phyloP scores from a whole-genome alignment of 768 basidiomycete genomes.

The Gelatoporia subvermispora region DNA sequence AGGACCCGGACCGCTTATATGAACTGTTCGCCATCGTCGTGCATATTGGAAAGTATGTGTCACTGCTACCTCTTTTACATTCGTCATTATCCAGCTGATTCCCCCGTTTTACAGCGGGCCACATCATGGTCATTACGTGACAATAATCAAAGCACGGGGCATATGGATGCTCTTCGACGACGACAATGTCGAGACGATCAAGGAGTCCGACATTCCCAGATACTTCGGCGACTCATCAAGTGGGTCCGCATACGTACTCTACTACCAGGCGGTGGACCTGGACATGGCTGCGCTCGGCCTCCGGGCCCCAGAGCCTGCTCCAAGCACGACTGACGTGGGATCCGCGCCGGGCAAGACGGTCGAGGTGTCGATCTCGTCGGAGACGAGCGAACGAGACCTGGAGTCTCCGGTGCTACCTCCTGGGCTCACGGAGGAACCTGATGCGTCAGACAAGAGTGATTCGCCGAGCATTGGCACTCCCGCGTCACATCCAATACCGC shows the following conservation, averaged over 20 bases:
- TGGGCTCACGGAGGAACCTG: conserved; percentile 28
- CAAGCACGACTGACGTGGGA: conserved; percentile 8
- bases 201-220: conserved; percentile 84
- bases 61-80: conserved; percentile 4
- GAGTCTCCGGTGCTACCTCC: conserved; percentile 29
- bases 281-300: conserved; percentile 71
- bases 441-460: conserved; percentile 14
- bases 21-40: conserved; percentile 95
- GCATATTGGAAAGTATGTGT: conserved; percentile 88
- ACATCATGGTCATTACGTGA: conserved; percentile 98
- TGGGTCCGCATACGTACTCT: conserved; percentile 93
- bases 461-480: conserved; percentile 21
- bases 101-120: conserved; percentile 61
- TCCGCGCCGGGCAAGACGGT: conserved; percentile 7
- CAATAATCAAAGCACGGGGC: conserved; percentile 80
- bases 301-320: conserved; percentile 27
- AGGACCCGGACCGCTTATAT: conserved; percentile 89
- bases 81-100: not conserved
- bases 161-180: conserved; percentile 95
- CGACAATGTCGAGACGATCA: conserved; percentile 82
- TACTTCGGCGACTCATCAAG: conserved; percentile 91
- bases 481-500: conserved; percentile 11
- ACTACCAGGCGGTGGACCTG: conserved; percentile 92
- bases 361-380: conserved; percentile 2
- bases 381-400: conserved; percentile 8